Base-by-base conservation (phyloP, 108 stramenopile genomes). In the Cyclotella atomus region DNA sequence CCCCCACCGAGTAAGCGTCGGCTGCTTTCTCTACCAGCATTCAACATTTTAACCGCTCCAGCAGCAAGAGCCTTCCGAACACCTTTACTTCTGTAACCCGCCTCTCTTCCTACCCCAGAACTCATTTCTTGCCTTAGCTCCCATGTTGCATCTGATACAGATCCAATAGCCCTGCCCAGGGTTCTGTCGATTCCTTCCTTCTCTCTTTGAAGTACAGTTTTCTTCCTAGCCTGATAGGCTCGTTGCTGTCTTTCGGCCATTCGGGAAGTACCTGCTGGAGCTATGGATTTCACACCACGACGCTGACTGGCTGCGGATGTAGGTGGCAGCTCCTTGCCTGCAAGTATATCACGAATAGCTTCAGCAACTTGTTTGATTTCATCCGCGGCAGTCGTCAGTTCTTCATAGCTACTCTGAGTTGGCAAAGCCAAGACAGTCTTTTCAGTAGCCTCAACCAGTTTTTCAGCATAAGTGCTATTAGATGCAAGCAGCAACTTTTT, bases 61-160 rank as follows among this genome's bases (percentile, higher is more conserved):
- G 81, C 77, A 45, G 72, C 85, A 20, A 89, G 53, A 15, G 84
- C 83, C n/a, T 73, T 86, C 34, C 88, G 68, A 2, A 87, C 77
- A 17, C 76, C 67, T 64, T 86, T 81, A 21, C 81, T 89, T 71
- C 85, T 79, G 81, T 90, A 94, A 23, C 93, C 93, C 49, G 93
- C 88, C 68, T 81, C 79, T 59, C 79, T 59, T 50, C 84, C 91
- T 6, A 71, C 66, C 52, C 88, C 92, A 15, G 70, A 66, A 63
- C 84, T 59, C 53, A 94, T 74, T 74, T 94, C 93, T 65, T 81
- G 83, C 21, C 71, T 55, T n/a, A 94, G 29, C 68, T 94, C 89
- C 68, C 79, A 91, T 14, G 90, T 88, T 17, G 84, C 79, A 83
- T 94, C 90, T 9, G 89, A 73, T 9, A 90, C 81, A 32, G 66